Evolutionary conservation across 2,329 filamentous ascomycete species (phyloP).

Genomic region (Ceratocystis destructans): DNA sequence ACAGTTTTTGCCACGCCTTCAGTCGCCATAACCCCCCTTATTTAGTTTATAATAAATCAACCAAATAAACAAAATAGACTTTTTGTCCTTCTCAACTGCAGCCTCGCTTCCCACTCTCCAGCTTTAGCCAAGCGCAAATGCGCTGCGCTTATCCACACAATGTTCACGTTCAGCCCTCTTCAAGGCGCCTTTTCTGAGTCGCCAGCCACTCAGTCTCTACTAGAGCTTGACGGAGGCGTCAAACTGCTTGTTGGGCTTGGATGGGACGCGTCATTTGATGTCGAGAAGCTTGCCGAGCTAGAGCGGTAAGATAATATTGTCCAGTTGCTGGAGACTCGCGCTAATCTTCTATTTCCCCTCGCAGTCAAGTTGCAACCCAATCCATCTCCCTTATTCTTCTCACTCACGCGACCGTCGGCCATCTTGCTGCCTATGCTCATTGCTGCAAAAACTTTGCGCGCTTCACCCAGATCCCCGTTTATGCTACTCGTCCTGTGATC

Average conservation of each 20-base stretch:
- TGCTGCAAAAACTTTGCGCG: slow-evolving; percentile 93
- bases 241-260: slow-evolving; percentile 91
- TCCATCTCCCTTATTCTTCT: slow-evolving; percentile 74
- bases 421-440: slow-evolving; percentile 86
- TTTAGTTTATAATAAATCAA: too few species aligned
- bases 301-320: slow-evolving; percentile 52
- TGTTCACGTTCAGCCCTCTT: slow-evolving; percentile 94
- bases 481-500: slow-evolving; percentile 86
- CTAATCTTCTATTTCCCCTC: background rate
- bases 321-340: background rate
- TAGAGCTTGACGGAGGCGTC: slow-evolving; percentile 92
- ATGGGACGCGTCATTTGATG: slow-evolving; percentile 88
- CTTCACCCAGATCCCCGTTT: slow-evolving; percentile 84
- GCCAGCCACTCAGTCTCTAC: slow-evolving; percentile 78
- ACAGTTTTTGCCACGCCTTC: too few species aligned
- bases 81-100: background rate
- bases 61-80: too few species aligned
- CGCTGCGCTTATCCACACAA: slow-evolving; percentile 30
- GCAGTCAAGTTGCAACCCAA: slow-evolving; percentile 67
- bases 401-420: slow-evolving; percentile 82
- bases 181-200: slow-evolving; percentile 83
- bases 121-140: background rate
- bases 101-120: background rate
- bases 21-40: too few species aligned
- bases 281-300: slow-evolving; percentile 66